Evolutionary conservation across 306 rosid species (phyloP).

Genomic region (Cucumis cinereus): DNA sequence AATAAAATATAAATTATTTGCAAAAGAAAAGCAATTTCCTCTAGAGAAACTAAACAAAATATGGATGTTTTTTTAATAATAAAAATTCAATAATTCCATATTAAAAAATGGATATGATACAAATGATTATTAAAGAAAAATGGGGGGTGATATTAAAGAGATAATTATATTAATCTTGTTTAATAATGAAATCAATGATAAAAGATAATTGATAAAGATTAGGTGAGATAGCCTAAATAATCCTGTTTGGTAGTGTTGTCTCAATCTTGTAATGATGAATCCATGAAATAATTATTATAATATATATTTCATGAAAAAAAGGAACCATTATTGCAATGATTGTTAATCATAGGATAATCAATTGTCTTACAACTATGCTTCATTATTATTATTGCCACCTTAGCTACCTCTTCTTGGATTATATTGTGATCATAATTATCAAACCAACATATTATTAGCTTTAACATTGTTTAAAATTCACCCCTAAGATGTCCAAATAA

Average conservation of each 20-base stretch:
- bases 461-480: neutral
- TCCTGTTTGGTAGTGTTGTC: neutral
- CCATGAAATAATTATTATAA: neutral
- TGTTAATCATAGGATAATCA: neutral
- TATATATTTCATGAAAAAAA: neutral
- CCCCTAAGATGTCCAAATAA: too few relatives aligned
- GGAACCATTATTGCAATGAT: neutral
- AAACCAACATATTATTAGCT: neutral
- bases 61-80: too few relatives aligned
- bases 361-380: neutral
- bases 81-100: neutral
- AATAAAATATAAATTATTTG: neutral
- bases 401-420: neutral
- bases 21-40: neutral
- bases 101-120: neutral
- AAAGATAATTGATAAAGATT: neutral
- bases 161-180: neutral
- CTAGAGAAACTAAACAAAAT: too few relatives aligned
- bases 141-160: neutral
- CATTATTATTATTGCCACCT: neutral
- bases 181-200: neutral
- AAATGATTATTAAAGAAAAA: neutral
- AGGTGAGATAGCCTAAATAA: neutral
- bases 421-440: neutral
- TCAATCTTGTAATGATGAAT: neutral